Evolutionary conservation across 495 filamentous ascomycete genomes (phyloP).

Genomic region (Talaromyces adpressus): DNA sequence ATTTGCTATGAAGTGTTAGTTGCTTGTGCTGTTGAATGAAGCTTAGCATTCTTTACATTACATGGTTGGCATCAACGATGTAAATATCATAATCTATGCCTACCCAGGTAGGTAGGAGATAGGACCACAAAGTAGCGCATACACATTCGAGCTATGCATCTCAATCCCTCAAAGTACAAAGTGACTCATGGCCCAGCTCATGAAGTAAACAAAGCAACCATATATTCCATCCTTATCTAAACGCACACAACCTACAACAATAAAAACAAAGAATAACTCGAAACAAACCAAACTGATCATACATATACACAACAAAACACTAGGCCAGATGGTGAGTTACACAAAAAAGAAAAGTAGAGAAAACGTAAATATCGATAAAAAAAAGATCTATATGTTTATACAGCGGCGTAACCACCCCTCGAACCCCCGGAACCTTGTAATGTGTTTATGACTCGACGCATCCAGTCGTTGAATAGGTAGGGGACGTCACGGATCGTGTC

Average conservation of each 20-base stretch:
- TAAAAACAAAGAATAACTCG: neutral
- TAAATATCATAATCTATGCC: no score
- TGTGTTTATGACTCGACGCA: slow-evolving; percentile 67
- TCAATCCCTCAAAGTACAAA: neutral
- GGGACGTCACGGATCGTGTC: slow-evolving; percentile 89
- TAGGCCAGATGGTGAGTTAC: neutral
- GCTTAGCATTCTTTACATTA: neutral
- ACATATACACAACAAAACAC: neutral
- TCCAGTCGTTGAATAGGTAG: slow-evolving; percentile 87
- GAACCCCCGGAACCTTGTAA: slow-evolving; percentile 70
- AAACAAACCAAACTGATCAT: neutral
- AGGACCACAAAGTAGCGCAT: neutral
- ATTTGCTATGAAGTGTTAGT: neutral
- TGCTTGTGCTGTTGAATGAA: neutral
- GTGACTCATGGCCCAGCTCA: neutral
- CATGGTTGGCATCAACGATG: neutral
- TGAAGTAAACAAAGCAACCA: neutral
- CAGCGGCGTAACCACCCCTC: slow-evolving; percentile 89
- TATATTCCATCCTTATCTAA: neutral
- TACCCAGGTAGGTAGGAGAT: no score
- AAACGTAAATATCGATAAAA: neutral
- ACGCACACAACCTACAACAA: neutral
- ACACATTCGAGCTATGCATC: neutral
- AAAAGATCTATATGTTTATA: slow-evolving; percentile 38
- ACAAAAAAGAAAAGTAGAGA: neutral